Conservation (phyloP, 257 asterid species). For the Nicotiana knightiana region DNA sequence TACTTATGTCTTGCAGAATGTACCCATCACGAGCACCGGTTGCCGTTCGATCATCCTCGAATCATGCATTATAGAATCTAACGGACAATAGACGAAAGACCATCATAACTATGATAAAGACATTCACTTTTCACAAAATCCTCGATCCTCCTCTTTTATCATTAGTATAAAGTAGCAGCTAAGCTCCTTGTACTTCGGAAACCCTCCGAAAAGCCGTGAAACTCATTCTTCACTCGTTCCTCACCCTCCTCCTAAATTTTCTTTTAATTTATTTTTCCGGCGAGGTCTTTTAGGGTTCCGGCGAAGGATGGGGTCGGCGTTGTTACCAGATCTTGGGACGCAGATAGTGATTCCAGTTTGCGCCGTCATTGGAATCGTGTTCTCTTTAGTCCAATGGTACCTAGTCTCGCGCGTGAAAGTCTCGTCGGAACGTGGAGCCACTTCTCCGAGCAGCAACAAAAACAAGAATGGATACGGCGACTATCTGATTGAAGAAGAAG, state of each 20-base stretch:
- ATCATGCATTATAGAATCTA: background rate
- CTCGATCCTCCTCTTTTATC: background rate
- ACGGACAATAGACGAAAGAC: background rate
- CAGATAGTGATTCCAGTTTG: constrained; percentile 69
- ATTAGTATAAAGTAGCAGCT: background rate
- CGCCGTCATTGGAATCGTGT: constrained; percentile 60
- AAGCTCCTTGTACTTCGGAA: background rate
- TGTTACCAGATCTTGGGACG: constrained; percentile 68
- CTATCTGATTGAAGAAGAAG: constrained; percentile 87
- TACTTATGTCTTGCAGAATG: background rate
- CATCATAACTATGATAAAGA: background rate
- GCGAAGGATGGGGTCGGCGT: constrained; percentile 34
- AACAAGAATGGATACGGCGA: constrained; percentile 60
- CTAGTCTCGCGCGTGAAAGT: constrained; percentile 71
- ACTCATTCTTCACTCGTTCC: background rate
- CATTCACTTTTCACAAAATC: background rate
- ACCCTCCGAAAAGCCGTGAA: constrained; percentile 1
- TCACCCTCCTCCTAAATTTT: background rate
- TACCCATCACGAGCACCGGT: background rate
- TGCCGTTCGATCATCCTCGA: background rate
- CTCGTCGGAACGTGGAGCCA: constrained; percentile 27
- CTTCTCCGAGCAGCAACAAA: constrained; percentile 24
- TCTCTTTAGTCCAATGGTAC: constrained; percentile 69
- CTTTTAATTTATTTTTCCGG: background rate
- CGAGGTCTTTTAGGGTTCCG: constrained; percentile 26